Conservation (phyloP, 306 rosid species). For the Prunus salicina region DNA sequence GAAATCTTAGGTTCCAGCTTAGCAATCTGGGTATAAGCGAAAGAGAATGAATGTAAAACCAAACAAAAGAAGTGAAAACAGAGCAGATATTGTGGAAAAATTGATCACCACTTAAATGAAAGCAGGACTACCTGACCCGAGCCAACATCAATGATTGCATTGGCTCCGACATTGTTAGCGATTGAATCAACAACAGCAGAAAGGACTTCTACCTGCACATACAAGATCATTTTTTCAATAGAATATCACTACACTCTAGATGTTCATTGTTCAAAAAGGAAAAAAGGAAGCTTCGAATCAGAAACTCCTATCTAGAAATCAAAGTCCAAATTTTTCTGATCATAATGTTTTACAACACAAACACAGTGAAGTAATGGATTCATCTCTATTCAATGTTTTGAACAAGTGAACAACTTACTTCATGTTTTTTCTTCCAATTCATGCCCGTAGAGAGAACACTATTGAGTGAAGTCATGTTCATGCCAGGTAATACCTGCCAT, state of each 20-base stretch:
- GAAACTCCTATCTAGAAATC: not conserved
- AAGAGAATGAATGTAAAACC: not conserved
- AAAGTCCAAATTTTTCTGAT: not conserved
- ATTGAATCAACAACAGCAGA: conserved; percentile 60
- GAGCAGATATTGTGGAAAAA: not conserved
- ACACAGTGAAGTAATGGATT: not conserved
- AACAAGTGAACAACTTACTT: conserved; percentile 46
- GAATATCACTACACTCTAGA: conserved; percentile 19
- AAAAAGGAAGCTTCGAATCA: not conserved
- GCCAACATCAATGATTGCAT: conserved; percentile 75
- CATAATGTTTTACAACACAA: not conserved
- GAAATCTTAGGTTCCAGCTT: not conserved
- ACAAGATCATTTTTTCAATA: conserved; percentile 14
- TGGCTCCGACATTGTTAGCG: conserved; percentile 49
- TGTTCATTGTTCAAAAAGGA: conserved; percentile 16
- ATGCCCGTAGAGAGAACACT: conserved; percentile 83
- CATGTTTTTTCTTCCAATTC: conserved; percentile 84
- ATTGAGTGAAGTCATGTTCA: conserved; percentile 50
- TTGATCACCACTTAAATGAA: conserved; percentile 13
- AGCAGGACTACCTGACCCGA: conserved; percentile 79
- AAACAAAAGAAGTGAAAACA: not conserved
- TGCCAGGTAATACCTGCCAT: conserved; percentile 66
- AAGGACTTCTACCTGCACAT: conserved; percentile 70
- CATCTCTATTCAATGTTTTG: not conserved
- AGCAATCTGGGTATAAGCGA: not conserved